phyloP scores from a whole-genome alignment of 2,329 filamentous ascomycete genomes.

The Phoma sp. region DNA sequence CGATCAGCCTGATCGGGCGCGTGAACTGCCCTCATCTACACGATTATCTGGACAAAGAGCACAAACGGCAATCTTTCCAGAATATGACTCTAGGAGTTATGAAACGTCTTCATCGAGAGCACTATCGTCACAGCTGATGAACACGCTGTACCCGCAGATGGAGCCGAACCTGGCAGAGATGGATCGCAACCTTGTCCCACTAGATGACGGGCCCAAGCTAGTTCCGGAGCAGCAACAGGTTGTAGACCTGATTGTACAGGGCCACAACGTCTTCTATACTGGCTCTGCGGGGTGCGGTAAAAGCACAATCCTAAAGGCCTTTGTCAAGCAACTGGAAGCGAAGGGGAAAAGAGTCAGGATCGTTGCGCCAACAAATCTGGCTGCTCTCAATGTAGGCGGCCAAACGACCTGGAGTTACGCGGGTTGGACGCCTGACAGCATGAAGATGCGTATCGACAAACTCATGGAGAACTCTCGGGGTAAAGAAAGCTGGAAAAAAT shows the following conservation, averaged over 20 bases:
- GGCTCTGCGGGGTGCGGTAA: slow-evolving; percentile 69
- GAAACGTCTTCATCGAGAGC: not conserved
- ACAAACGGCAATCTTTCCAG: not conserved
- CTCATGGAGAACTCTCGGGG: slow-evolving; percentile 44
- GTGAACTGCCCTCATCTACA: too few relatives aligned
- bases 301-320: slow-evolving; percentile 61
- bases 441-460: slow-evolving; percentile 51
- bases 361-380: slow-evolving; percentile 65
- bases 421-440: slow-evolving; percentile 59
- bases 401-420: slow-evolving; percentile 64
- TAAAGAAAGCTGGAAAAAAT: slow-evolving; percentile 32
- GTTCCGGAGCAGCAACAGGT: slow-evolving; percentile 58
- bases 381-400: slow-evolving; percentile 64
- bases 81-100: not conserved
- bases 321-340: slow-evolving; percentile 50
- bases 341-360: slow-evolving; percentile 55
- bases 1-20: too few relatives aligned
- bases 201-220: slow-evolving; percentile 33
- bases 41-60: not conserved
- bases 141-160: not conserved
- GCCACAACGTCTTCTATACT: slow-evolving; percentile 68
- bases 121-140: not conserved
- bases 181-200: not conserved
- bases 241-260: slow-evolving; percentile 59
- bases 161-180: not conserved